These are phyloP conservation scores for Aleurites moluccanus DNA, from an alignment of 441 rosid genomes.

Conservation along the genomic window DNA sequence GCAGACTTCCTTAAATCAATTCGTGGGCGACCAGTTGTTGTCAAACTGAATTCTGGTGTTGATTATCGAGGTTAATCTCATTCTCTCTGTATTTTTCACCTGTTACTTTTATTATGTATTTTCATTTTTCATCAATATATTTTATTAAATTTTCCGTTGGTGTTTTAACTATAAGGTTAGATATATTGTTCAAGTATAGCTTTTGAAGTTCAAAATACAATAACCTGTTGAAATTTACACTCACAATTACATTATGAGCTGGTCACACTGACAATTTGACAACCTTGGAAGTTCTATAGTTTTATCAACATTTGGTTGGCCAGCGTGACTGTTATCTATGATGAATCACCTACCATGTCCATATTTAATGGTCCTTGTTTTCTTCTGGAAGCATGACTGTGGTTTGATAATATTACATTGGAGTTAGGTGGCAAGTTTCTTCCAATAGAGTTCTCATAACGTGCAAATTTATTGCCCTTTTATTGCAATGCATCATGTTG, in stretches of 20 bases:
- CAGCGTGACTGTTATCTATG: neutral
- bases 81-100: neutral
- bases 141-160: neutral
- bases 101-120: neutral
- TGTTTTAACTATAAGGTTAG: neutral
- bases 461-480: neutral
- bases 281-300: neutral
- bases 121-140: neutral
- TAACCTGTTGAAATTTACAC: neutral
- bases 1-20: conserved; percentile 95
- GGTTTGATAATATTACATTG: neutral
- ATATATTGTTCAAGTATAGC: neutral
- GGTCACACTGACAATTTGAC: neutral
- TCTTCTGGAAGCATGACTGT: neutral
- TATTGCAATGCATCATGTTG: neutral
- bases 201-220: neutral
- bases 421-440: neutral
- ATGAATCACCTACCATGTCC: neutral
- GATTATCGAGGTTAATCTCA: conserved; percentile 73
- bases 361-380: neutral
- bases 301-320: neutral
- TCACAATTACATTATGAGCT: neutral
- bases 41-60: conserved; percentile 91
- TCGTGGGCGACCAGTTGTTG: conserved; percentile 91
- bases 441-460: neutral